phyloP scores from a whole-genome alignment of 129 eudicot genomes.

The Lactuca sativa region DNA sequence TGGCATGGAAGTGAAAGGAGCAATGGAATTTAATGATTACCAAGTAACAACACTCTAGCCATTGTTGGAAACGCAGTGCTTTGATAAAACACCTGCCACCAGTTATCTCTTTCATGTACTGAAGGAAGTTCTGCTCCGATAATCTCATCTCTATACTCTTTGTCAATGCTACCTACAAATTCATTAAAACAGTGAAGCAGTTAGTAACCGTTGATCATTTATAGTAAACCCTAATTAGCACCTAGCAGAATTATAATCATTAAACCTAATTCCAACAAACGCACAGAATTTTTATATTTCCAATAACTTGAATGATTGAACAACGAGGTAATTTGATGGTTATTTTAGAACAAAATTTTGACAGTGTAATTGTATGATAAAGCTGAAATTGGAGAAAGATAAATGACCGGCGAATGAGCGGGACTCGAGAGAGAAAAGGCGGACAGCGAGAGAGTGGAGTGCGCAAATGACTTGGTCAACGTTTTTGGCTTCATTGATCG shows the following conservation, averaged over 20 bases:
- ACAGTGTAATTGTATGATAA: neutral
- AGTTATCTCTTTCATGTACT: slow-evolving; percentile 43
- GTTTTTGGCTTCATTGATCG: slow-evolving; percentile 55
- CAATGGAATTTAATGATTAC: slow-evolving; percentile 33
- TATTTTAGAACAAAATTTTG: neutral
- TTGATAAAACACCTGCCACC: slow-evolving; percentile 68
- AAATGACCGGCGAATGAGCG: slow-evolving; percentile 57
- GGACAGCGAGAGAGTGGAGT: slow-evolving; percentile 74
- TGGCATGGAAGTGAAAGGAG: neutral
- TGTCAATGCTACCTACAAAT: slow-evolving; percentile 58
- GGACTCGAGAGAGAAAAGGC: slow-evolving; percentile 63
- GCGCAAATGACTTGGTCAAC: slow-evolving; percentile 63
- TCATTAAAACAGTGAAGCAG: neutral
- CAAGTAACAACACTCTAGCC: slow-evolving; percentile 67
- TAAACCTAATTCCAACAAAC: slow-evolving; percentile 18
- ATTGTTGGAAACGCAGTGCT: slow-evolving; percentile 68
- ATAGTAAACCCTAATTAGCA: neutral
- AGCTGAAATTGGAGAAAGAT: neutral
- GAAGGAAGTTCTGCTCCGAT: slow-evolving; percentile 40
- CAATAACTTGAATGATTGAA: slow-evolving; percentile 2
- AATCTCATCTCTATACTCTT: slow-evolving; percentile 64
- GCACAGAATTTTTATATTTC: neutral
- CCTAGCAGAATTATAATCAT: neutral
- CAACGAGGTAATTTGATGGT: neutral
- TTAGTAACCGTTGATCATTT: slow-evolving; percentile 18